phyloP scores from a whole-genome alignment of 768 basidiomycete genomes.

The Xerocomus brunneocitrinus region DNA sequence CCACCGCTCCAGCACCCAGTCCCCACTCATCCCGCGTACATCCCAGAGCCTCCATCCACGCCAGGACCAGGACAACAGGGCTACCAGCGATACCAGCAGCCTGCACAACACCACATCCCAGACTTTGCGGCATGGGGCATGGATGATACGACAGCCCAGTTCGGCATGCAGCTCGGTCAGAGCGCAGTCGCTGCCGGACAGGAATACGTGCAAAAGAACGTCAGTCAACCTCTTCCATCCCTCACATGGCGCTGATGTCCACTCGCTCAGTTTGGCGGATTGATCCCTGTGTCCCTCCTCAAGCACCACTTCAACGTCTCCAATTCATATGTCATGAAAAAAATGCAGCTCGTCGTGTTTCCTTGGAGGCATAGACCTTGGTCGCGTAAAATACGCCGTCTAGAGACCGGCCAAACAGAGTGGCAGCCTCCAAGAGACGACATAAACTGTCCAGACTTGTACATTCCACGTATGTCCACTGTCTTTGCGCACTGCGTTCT shows the following conservation, averaged over 20 bases:
- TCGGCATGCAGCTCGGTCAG: constrained; percentile 93
- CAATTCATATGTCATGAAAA: constrained; percentile 90
- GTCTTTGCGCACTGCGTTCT: neutral
- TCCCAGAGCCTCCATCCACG: constrained; percentile 78
- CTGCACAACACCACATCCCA: constrained; percentile 33
- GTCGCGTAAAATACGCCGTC: constrained; percentile 62
- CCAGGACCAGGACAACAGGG: constrained; percentile 62
- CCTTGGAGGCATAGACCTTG: constrained; percentile 93
- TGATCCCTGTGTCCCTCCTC: constrained; percentile 69
- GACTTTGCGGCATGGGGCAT: constrained; percentile 75
- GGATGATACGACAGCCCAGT: constrained; percentile 89
- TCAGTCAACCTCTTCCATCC: constrained; percentile 34
- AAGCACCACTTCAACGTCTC: constrained; percentile 96
- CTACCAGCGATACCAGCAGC: constrained; percentile 35
- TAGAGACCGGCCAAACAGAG: constrained; percentile 61
- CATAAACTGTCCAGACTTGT: constrained; percentile 92
- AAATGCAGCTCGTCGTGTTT: constrained; percentile 84
- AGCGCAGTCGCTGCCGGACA: constrained; percentile 91
- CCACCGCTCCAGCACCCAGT: constrained; percentile 86
- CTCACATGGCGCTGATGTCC: constrained; percentile 3
- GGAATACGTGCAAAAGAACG: constrained; percentile 93
- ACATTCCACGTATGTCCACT: constrained; percentile 73
- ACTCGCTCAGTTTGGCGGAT: constrained; percentile 61
- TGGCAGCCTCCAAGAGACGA: constrained; percentile 91
- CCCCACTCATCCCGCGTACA: constrained; percentile 81